A percentile compares a stretch with the other conserved stretches of the same genome.
Conservation (phyloP, 2,329 filamentous ascomycete genomes). For the Calonectria montana region DNA sequence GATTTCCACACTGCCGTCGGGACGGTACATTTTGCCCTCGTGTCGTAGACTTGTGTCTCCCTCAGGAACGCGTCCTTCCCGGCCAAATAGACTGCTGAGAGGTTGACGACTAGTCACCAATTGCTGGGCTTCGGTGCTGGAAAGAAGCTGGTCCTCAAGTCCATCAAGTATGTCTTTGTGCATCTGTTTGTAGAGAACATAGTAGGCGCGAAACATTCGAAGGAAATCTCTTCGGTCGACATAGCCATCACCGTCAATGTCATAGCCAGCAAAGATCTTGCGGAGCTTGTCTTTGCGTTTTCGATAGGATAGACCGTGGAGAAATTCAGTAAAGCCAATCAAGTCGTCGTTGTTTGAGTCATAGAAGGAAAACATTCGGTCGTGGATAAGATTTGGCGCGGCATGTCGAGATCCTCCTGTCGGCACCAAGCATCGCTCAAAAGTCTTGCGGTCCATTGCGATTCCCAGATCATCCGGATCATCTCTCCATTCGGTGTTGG, state of each 20-base stretch:
- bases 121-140: constrained; percentile 80
- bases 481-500: constrained; percentile 83
- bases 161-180: constrained; percentile 85
- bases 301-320: constrained; percentile 81
- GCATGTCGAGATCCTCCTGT: constrained; percentile 83
- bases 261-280: constrained; percentile 88
- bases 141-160: constrained; percentile 81
- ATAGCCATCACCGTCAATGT: constrained; percentile 88
- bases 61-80: constrained; percentile 75
- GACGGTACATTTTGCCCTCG: constrained; percentile 74
- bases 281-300: constrained; percentile 76
- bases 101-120: constrained; percentile 81
- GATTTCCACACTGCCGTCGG: constrained; percentile 74
- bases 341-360: constrained; percentile 89
- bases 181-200: constrained; percentile 89
- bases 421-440: constrained; percentile 89
- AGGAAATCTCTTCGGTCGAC: constrained; percentile 89
- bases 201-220: constrained; percentile 92
- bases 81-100: constrained; percentile 78
- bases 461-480: constrained; percentile 82
- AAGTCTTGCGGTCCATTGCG: constrained; percentile 92
- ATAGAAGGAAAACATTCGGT: constrained; percentile 97
- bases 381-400: constrained; percentile 89
- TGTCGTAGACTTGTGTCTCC: constrained; percentile 67
- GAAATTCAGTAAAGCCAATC: constrained; percentile 93